Base-by-base conservation (phyloP, 2,329 filamentous ascomycete genomes). In the Alternaria sp. region DNA sequence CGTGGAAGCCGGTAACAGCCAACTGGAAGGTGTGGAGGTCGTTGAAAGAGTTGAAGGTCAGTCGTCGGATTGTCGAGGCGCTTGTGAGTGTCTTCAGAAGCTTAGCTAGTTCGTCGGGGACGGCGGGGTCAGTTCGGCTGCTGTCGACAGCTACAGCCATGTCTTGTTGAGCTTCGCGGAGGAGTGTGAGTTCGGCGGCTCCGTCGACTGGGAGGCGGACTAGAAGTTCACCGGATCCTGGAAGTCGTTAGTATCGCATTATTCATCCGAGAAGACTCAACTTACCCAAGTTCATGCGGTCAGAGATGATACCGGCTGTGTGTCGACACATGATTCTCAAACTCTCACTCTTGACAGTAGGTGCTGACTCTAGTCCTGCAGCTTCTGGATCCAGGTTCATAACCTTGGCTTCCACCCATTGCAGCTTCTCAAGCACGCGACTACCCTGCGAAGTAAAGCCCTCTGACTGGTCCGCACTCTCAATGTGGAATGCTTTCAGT, bases 21-120 rank as follows among this genome's bases (percentile, higher is more conserved):
- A 85, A 84, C 77, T 97, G 88, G 79, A 97, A 97, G 8, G 84
- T 82, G 76, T 97, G 93, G 11, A 97, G 83, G 69, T 94, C 83
- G 46, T 75, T 71, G 53, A 78, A 76, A 5, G 79, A 76, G 50
- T 78, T 77, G 63, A 82, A 85, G 1, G 78, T 80, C 45, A 92
- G 90, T 3, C 88, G 90, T 26, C 93, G 89, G 56, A 94, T 86
- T 1, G 92, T 93, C 47, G 87, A 85, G 23, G 85, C 85, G 72
- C 67, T 85, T 78, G 77, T 91, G 52, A 80, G 78, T 65, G 76
- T 84, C 55, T 89, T 86, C 36, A 94, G 79, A 4, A 90, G 85
- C n/a, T 89, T 85, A 1, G 85, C 80, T 61, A 96, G 83, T 50
- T 89, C 88, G 28, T 86, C 85, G 0, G 88, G 84, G 36, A 91